Base-by-base conservation (phyloP, 805 yeast genomes). In the Candida lessepsii region DNA sequence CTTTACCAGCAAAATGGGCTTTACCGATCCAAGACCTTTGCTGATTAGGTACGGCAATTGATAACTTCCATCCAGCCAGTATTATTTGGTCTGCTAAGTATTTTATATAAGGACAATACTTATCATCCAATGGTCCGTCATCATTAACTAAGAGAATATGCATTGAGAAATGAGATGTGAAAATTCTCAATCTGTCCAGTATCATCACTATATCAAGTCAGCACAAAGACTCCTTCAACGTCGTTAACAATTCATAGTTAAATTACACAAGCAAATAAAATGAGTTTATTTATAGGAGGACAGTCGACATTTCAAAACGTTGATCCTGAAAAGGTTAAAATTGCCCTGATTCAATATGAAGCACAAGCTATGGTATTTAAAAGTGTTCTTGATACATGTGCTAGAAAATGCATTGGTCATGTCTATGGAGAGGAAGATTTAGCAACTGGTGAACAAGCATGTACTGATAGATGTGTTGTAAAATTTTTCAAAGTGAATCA, bases 21-120 rank as follows among this genome's bases (percentile, higher is more conserved):
- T 93, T 93, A 26, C 96, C 96, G 42, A 89, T 91, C 99, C 99
- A 93, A 10, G 97, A 90, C 51, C 93, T 70, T 52, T 78, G 82
- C 42, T 87, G 95, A 39, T 80, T 75, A 9, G 99, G 99, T 2
- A 93, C 83, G 19, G 83, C 89, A 15, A 90, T 80, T 17, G 89
- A 80, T 23, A 90, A 63, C 19, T 84, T 78, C 98, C 98, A 91
- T 56, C 86, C 80, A 39, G 67, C 51, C 29, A 69, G 57, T 32
- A 58, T 57, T 33, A 90, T 70, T 35, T 86, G 85, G 46, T 83
- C 83, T 5, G 87, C 89, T 26, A 93, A 72, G 50, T 78, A 83
- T 54, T 86, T 84, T 41, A 93, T 73, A 63, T 90, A 93, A 2
- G 96, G 96, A 35, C 96, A 88, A 7, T 80, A 70, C 35, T 72